Evolutionary conservation across 768 basidiomycete genomes (phyloP).

Genomic region (Tulasnella sp.): DNA sequence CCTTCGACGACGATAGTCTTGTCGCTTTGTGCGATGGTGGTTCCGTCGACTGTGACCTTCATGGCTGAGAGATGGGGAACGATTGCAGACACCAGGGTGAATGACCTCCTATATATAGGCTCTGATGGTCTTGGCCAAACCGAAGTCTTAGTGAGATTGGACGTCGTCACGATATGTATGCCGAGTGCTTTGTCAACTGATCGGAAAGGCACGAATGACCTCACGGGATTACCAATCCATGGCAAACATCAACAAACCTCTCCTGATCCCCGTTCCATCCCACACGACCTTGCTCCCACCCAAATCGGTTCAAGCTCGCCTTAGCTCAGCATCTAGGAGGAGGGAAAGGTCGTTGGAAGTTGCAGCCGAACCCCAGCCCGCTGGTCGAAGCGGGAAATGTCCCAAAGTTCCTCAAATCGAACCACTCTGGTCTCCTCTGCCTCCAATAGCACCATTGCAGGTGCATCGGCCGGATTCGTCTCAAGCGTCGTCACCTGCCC

Average conservation of each 20-base stretch:
- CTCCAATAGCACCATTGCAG: conserved; percentile 40
- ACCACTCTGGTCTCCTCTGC: not conserved
- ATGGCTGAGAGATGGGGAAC: conserved; percentile 15
- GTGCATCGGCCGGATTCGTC: conserved; percentile 89
- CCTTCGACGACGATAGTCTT: conserved; percentile 48
- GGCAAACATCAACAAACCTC: not conserved
- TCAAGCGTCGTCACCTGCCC: conserved; percentile 93
- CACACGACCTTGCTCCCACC: not conserved
- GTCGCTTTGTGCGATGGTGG: conserved; percentile 45
- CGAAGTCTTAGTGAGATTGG: not conserved
- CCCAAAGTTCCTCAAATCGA: not conserved
- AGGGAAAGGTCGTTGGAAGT: conserved; percentile 1
- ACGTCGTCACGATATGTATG: too few species aligned
- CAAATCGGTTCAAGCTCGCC: not conserved
- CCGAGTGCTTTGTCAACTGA: not conserved
- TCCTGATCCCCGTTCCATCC: conserved; percentile 5
- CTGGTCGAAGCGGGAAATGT: conserved; percentile 5
- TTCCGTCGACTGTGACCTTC: conserved; percentile 41
- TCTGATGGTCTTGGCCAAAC: not conserved
- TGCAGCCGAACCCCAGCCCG: not conserved
- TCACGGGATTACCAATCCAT: not conserved
- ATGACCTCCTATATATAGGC: not conserved
- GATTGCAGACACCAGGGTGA: not conserved
- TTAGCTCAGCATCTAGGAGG: not conserved
- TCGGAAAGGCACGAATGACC: not conserved